A percentile compares a stretch with the other conserved stretches of the same genome.
Evolutionary conservation across 2,329 filamentous ascomycete species (phyloP).

Genomic region (Aciculosporium take): DNA sequence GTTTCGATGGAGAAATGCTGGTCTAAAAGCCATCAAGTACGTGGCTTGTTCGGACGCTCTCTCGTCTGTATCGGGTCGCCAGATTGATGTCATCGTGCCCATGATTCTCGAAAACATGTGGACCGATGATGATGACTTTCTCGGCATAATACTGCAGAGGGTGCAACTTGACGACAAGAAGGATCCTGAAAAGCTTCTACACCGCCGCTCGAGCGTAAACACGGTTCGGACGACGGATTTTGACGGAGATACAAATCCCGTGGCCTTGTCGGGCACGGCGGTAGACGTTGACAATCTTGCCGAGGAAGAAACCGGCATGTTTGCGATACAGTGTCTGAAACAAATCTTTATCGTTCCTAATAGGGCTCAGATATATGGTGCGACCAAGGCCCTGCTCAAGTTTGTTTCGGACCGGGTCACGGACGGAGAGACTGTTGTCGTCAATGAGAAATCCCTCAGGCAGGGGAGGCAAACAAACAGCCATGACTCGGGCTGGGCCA

Average conservation of each 20-base stretch:
- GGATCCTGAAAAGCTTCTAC: conserved; percentile 47
- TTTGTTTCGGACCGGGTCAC: conserved; percentile 53
- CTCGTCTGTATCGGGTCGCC: conserved; percentile 57
- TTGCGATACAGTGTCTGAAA: conserved; percentile 76
- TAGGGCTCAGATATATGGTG: conserved; percentile 63
- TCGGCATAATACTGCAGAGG: conserved; percentile 53
- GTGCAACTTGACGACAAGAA: conserved; percentile 53
- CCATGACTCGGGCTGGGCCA: conserved; percentile 57
- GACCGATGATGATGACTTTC: conserved; percentile 54
- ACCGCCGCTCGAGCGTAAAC: conserved; percentile 62
- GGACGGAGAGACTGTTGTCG: conserved; percentile 40
- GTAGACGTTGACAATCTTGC: conserved; percentile 80
- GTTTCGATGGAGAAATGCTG: conserved; percentile 63
- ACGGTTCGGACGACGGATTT: conserved; percentile 58
- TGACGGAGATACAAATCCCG: conserved; percentile 45
- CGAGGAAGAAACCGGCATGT: conserved; percentile 73
- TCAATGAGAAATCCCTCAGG: conserved; percentile 24
- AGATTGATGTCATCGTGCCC: conserved; percentile 66
- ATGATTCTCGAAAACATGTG: conserved; percentile 79
- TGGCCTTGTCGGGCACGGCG: conserved; percentile 65
- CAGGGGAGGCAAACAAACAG: too few relatives aligned
- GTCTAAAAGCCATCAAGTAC: conserved; percentile 65
- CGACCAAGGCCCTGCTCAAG: conserved; percentile 57
- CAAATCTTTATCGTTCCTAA: conserved; percentile 75
- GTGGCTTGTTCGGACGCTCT: conserved; percentile 69